phyloP scores from a whole-genome alignment of 2,329 filamentous ascomycete genomes.

The Tolypocladium ovalisporum region DNA sequence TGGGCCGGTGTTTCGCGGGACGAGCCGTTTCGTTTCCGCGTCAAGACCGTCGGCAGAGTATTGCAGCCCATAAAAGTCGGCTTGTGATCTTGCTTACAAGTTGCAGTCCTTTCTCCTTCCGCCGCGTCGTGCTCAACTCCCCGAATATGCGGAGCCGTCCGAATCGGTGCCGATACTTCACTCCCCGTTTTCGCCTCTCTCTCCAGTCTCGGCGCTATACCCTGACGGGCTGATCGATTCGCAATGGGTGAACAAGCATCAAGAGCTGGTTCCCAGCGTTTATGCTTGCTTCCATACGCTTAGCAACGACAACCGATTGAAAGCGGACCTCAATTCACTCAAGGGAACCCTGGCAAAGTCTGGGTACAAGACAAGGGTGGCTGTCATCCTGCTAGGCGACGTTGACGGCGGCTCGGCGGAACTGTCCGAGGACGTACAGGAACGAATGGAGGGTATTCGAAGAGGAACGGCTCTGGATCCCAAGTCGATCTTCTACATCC shows the following conservation, averaged over 20 bases:
- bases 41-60: slow-evolving; percentile 74
- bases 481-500: slow-evolving; percentile 78
- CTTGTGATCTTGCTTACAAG: no score
- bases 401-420: slow-evolving; percentile 13
- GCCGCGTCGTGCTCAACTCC: slow-evolving; percentile 43
- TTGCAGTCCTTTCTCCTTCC: slow-evolving; percentile 44
- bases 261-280: slow-evolving; percentile 68
- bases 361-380: slow-evolving; percentile 67
- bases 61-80: no score
- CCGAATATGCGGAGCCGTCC: slow-evolving; percentile 37
- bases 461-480: slow-evolving; percentile 69
- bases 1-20: slow-evolving; percentile 53
- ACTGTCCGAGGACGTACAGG: slow-evolving; percentile 54
- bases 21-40: slow-evolving; percentile 49
- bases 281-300: slow-evolving; percentile 75
- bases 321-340: slow-evolving; percentile 72
- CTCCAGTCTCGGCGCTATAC: slow-evolving; percentile 70
- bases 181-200: slow-evolving; percentile 84
- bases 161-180: slow-evolving; percentile 53
- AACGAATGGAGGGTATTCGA: slow-evolving; percentile 70
- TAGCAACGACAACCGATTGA: slow-evolving; percentile 73
- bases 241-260: slow-evolving; percentile 82
- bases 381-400: slow-evolving; percentile 46
- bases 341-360: slow-evolving; percentile 57
- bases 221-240: slow-evolving; percentile 81